These are phyloP conservation scores for Colletotrichum gloeosporioides DNA, from an alignment of 2,329 filamentous ascomycete genomes.

Conservation along the genomic window DNA sequence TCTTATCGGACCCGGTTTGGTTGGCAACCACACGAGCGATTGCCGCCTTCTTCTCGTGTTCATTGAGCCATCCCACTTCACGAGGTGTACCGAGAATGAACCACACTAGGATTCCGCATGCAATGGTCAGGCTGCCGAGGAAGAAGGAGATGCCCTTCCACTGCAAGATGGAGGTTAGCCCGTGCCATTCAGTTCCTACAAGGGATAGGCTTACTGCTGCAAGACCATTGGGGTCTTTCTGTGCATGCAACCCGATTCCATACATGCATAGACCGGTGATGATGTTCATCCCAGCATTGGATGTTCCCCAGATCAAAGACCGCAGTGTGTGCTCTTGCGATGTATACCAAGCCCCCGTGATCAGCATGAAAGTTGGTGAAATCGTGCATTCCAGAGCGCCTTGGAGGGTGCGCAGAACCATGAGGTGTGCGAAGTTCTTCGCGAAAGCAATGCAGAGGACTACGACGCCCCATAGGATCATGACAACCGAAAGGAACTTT, in stretches of 20 bases:
- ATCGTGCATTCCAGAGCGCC: constrained; percentile 34
- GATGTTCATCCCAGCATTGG: constrained; percentile 36
- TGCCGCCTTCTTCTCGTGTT: constrained; percentile 29
- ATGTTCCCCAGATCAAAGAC: constrained; percentile 36
- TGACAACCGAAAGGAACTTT: constrained; percentile 36
- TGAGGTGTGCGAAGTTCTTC: constrained; percentile 32
- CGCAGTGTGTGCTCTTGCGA: constrained; percentile 33
- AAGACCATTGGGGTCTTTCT: neutral
- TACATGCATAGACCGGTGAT: constrained; percentile 34
- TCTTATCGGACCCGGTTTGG: neutral
- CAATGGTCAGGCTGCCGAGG: constrained; percentile 31
- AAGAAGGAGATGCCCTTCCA: constrained; percentile 35
- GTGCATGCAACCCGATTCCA: constrained; percentile 27
- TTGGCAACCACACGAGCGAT: neutral
- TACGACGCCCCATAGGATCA: constrained; percentile 36
- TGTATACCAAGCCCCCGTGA: constrained; percentile 37
- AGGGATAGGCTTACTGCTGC: neutral
- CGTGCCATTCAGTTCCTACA: accelerated
- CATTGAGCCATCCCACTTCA: constrained; percentile 33
- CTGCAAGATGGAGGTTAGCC: neutral
- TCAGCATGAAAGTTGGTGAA: constrained; percentile 33
- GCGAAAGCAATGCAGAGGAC: constrained; percentile 33
- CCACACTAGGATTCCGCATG: constrained; percentile 25
- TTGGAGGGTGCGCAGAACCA: constrained; percentile 32
- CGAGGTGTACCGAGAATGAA: constrained; percentile 35